phyloP scores from a whole-genome alignment of 345 rosid species.

The Lepidium aucheri region DNA sequence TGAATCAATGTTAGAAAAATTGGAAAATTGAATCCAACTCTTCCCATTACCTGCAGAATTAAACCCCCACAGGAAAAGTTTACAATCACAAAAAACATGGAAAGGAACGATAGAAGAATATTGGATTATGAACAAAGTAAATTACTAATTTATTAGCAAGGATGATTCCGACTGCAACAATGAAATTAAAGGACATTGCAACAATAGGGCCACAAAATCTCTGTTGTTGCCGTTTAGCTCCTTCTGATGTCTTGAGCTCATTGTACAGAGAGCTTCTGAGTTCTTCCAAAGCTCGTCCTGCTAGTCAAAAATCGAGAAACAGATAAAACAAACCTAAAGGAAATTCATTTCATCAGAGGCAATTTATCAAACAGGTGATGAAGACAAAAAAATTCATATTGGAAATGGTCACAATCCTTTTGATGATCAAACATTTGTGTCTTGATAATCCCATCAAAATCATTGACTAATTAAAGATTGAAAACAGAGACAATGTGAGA shows the following conservation, averaged over 20 bases:
- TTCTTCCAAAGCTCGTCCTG: slow-evolving; percentile 86
- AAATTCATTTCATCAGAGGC: neutral
- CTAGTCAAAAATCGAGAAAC: neutral
- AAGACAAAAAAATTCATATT: neutral
- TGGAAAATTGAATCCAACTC: slow-evolving; percentile 78
- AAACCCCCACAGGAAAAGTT: neutral
- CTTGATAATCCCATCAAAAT: neutral
- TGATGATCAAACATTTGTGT: neutral
- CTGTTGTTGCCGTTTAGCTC: slow-evolving; percentile 84
- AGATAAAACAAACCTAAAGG: slow-evolving; percentile 4
- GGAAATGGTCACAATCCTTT: neutral
- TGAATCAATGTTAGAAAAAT: slow-evolving; percentile 80
- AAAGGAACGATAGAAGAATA: neutral
- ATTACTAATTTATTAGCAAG: slow-evolving; percentile 71
- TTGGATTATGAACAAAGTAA: neutral
- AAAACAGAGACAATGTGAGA: neutral
- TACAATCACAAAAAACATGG: neutral
- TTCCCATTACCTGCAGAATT: slow-evolving; percentile 67
- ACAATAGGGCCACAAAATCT: slow-evolving; percentile 70
- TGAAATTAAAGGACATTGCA: slow-evolving; percentile 88
- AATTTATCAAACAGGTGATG: slow-evolving; percentile 10
- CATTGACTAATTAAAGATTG: neutral
- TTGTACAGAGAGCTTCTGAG: slow-evolving; percentile 71
- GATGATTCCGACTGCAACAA: slow-evolving; percentile 81
- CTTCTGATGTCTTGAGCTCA: slow-evolving; percentile 77